Conservation (phyloP, 1,284 basidiomycete genomes). For the Ceratobasidium sp. region DNA sequence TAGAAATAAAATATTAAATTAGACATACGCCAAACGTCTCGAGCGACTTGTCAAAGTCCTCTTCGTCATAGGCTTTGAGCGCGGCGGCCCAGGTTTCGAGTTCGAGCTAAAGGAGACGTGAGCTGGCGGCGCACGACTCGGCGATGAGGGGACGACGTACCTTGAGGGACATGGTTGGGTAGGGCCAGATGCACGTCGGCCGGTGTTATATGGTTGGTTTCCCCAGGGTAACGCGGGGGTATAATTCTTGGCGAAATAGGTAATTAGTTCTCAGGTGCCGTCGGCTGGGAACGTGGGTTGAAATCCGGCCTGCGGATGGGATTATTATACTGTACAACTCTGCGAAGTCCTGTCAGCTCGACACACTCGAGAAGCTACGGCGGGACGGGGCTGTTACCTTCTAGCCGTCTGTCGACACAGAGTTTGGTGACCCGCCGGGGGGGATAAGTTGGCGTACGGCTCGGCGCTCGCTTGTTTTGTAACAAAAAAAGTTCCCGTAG, state of each 20-base stretch:
- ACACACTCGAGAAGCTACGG: slow-evolving; percentile 10
- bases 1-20: background rate
- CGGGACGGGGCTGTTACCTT: slow-evolving; percentile 17
- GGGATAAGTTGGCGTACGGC: too few species aligned
- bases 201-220: background rate
- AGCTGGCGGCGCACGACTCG: background rate
- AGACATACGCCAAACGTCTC: slow-evolving; percentile 77
- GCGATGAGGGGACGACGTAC: background rate
- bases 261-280: slow-evolving; percentile 16
- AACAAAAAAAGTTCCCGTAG: background rate
- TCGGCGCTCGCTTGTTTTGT: background rate
- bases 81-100: slow-evolving; percentile 88
- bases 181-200: slow-evolving; percentile 13
- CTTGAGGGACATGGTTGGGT: slow-evolving; percentile 56
- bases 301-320: slow-evolving; percentile 46
- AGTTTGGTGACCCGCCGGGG: too few species aligned
- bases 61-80: slow-evolving; percentile 84
- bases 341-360: slow-evolving; percentile 26
- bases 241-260: background rate
- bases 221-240: slow-evolving; percentile 4
- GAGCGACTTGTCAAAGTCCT: slow-evolving; percentile 80
- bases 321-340: background rate
- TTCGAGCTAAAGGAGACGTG: slow-evolving; percentile 63
- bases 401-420: background rate
- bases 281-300: slow-evolving; percentile 7